Evolutionary conservation across 1,284 basidiomycete genomes (phyloP).

Genomic region (Wolfiporia cocos): DNA sequence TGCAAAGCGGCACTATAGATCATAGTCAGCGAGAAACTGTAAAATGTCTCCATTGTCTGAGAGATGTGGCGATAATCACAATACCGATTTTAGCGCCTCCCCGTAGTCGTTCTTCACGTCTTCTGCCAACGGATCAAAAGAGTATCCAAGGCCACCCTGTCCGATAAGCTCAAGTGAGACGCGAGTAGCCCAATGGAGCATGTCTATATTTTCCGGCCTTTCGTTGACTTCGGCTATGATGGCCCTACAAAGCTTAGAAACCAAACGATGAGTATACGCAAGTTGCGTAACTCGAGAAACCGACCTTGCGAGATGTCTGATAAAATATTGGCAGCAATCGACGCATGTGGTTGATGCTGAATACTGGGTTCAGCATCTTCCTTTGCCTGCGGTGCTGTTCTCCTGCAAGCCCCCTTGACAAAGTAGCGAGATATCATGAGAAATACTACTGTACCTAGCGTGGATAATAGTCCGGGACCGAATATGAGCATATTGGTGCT

Average conservation of each 20-base stretch:
- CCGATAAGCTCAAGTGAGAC: constrained; percentile 33
- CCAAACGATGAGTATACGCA: background rate
- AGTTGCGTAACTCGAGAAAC: background rate
- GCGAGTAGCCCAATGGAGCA: constrained; percentile 30
- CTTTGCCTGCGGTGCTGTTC: constrained; percentile 14
- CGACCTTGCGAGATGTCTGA: constrained; percentile 6
- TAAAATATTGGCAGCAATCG: constrained; percentile 18
- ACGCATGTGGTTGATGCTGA: constrained; percentile 17
- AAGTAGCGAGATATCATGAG: background rate
- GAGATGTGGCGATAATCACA: background rate
- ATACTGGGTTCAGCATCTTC: constrained; percentile 19
- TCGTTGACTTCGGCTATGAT: constrained; percentile 13
- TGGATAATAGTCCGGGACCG: constrained; percentile 13
- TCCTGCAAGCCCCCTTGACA: constrained; percentile 5
- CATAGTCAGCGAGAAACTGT: background rate
- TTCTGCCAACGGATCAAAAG: constrained; percentile 26
- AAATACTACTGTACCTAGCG: constrained; percentile 4
- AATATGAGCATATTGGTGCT: constrained; percentile 9
- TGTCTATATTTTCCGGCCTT: constrained; percentile 22
- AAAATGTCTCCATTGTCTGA: background rate
- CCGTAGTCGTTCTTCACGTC: constrained; percentile 16
- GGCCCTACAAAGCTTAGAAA: constrained; percentile 8
- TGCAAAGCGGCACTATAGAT: constrained; percentile 1
- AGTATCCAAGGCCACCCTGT: constrained; percentile 31
- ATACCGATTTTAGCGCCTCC: constrained; percentile 7